Base-by-base conservation (phyloP, 768 basidiomycete species). In the Mrakia gelida region DNA sequence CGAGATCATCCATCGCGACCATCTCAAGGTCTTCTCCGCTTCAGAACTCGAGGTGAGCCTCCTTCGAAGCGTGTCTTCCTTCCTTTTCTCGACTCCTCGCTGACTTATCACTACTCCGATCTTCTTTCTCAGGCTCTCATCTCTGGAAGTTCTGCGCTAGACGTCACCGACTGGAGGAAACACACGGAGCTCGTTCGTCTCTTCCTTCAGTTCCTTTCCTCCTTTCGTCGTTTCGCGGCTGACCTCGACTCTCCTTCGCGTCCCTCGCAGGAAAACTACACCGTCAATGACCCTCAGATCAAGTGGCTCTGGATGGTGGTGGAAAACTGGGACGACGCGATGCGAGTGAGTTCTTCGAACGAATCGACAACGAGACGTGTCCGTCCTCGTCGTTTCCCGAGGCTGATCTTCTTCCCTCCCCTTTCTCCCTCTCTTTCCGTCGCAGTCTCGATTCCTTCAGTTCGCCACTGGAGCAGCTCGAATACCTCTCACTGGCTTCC, bases 401-500 rank as follows among this genome's bases (percentile, higher is more conserved):
- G 38, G 38, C 38, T 38, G 38, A 38, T 38, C 38, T 8, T 32
- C 41, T 41, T 9, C 9, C 38, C 41, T 16, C 23, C 38, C 38
- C 41, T 32, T 11, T 5, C 67, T 5, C 30, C 34, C 38, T 8
- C 8, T 38, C 38, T 34, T 32, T 41, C 10, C 38, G 10, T 41
- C 23, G 23, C 30, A 68, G 67, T 68, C 32, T 34, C 28, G 34
- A 34, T 41, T 68, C 38, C 67, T 71, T 13, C 45, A 43, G 70
- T 71, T 71, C 45, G 38, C 41, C 6, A 71, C 70, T 2, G 70
- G 70, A 23, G 32, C 70, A n/a, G n/a, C 70, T 26, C 38, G 70
- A n/a, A 71, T 71, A 23, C 70, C 70, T 21, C 26, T 71, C 7
- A 38, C 70, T 11, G 70, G 70, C 70, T 71, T 71, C 45, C 38